These are phyloP conservation scores for Candida ovalis DNA, from an alignment of 805 yeast species.

Conservation along the genomic window DNA sequence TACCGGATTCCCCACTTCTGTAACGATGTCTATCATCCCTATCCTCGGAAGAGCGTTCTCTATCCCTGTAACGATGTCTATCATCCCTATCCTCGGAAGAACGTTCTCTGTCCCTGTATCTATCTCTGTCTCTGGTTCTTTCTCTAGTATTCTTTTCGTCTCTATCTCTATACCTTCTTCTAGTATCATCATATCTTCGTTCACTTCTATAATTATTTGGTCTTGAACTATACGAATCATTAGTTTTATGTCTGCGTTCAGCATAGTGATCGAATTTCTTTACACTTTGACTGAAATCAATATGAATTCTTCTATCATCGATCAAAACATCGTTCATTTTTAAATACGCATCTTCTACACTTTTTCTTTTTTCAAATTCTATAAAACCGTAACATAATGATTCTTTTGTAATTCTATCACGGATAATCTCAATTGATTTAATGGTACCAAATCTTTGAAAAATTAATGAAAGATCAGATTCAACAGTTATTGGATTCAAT, in stretches of 20 bases:
- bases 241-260: neutral
- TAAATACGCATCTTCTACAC: slow-evolving; percentile 59
- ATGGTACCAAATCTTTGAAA: slow-evolving; percentile 63
- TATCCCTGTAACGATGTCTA: neutral
- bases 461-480: slow-evolving; percentile 49
- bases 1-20: too few relatives aligned
- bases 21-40: neutral
- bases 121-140: too few relatives aligned
- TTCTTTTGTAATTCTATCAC: slow-evolving; percentile 43
- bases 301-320: slow-evolving; percentile 61
- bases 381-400: slow-evolving; percentile 63
- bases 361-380: slow-evolving; percentile 43
- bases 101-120: neutral
- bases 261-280: slow-evolving; percentile 2
- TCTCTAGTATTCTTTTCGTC: neutral
- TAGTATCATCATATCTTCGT: neutral
- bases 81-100: neutral
- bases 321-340: slow-evolving; percentile 60
- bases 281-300: slow-evolving; percentile 64
- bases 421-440: slow-evolving; percentile 46
- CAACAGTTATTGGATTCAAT: slow-evolving; percentile 58
- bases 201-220: neutral
- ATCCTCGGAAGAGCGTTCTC: neutral
- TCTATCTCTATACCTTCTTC: neutral
- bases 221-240: neutral